Base-by-base conservation (phyloP, 2,329 filamentous ascomycete genomes). In the Monilinia laxa region DNA sequence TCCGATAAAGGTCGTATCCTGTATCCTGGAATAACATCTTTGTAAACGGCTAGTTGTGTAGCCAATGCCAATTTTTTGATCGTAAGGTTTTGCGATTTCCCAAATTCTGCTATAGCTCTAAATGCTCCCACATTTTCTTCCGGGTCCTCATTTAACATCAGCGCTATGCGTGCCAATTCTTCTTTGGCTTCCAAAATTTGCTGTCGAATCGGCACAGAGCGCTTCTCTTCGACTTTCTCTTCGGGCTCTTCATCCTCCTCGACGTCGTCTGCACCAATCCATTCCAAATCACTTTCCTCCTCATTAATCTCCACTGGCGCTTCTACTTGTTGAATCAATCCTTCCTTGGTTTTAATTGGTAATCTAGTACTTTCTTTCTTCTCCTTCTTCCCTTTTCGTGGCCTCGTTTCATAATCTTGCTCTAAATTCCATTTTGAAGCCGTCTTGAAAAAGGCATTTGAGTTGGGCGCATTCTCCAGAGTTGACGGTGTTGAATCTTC, bases 11-110 rank as follows among this genome's bases (percentile, higher is more conserved):
- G 90, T 23, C 95, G 89, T 81, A 99, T 98, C 68, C 95, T 86
- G 77, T 99, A 99, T 28, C 95, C 95, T 0, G 95, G 95, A 68
- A 99, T 98, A 57, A 97, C 86, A 78, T 98, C 95, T 77, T 94
- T 97, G 82, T 94, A 99, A 16, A 98, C 87, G 0, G 93, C 86
- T 76, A 95, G 84, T 78, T 97, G 93, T 28, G 95, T 92, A 58
- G 89, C 91, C 70, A 99, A 81, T 9, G 91, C 89, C 68, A 99
- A 83, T 78, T 96, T 97, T 80, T 91, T 89, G 63, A 99, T 88
- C 2, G 90, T 88, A 18, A 85, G 78, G 69, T 93, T 87, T 18
- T 83, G 82, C 10, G 90, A 89, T 65, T 88, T 83, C 25, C 89
- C 89, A 71, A 96, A 86, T 73, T 90, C 86, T 42, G 88, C 89